Evolutionary conservation across 1,284 basidiomycete genomes (phyloP).

Genomic region (Tilletia walkeri): DNA sequence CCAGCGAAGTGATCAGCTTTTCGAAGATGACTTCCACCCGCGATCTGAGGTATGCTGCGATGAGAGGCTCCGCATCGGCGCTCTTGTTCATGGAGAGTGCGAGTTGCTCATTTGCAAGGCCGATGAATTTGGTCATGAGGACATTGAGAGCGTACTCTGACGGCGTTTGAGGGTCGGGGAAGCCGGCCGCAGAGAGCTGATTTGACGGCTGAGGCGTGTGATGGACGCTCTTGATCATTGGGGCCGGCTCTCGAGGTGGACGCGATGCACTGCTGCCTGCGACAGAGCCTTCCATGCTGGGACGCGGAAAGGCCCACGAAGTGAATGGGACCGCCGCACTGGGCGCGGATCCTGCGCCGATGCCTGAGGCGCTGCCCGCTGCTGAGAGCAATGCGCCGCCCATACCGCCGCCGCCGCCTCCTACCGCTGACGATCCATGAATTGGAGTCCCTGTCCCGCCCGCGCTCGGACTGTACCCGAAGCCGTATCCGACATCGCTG

Average conservation of each 20-base stretch:
- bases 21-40: neutral
- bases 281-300: neutral
- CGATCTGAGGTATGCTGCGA: slow-evolving; percentile 11
- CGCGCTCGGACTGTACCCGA: too few species aligned
- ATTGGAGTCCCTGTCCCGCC: too few species aligned
- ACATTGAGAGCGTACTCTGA: slow-evolving; percentile 19
- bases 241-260: neutral
- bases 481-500: too few species aligned
- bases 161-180: slow-evolving; percentile 16
- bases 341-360: too few species aligned
- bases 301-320: neutral
- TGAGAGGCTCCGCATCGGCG: slow-evolving; percentile 9
- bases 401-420: too few species aligned
- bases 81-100: slow-evolving; percentile 13
- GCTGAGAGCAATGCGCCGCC: too few species aligned
- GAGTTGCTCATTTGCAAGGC: slow-evolving; percentile 10
- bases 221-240: neutral
- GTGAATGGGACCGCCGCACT: too few species aligned
- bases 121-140: slow-evolving; percentile 14
- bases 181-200: slow-evolving; percentile 1
- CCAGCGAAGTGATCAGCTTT: slow-evolving; percentile 3
- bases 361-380: too few species aligned
- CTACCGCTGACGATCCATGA: too few species aligned
- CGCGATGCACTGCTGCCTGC: neutral
- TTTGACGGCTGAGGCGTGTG: neutral